These are phyloP conservation scores for Grigorovia jiainica DNA, from an alignment of 805 yeast genomes.

Conservation along the genomic window DNA sequence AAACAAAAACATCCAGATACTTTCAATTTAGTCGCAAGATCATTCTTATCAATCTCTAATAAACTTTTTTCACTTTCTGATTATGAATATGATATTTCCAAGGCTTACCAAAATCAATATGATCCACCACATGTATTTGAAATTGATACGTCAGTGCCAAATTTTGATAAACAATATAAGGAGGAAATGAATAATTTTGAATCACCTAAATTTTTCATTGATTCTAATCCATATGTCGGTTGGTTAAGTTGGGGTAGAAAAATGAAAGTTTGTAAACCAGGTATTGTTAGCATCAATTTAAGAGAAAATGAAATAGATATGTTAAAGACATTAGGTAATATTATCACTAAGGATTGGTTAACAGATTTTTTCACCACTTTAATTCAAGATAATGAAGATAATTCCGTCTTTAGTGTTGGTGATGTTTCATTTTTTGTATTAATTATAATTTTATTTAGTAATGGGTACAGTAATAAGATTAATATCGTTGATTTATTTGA, in stretches of 20 bases:
- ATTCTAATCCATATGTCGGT: conserved; percentile 47
- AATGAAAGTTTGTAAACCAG: conserved; percentile 32
- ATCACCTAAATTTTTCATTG: conserved; percentile 46
- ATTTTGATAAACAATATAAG: conserved; percentile 35
- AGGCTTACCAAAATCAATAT: conserved; percentile 35
- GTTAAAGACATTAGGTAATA: conserved; percentile 35
- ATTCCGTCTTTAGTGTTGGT: conserved; percentile 55
- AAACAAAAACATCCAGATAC: conserved; percentile 61
- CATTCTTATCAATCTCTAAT: conserved; percentile 44
- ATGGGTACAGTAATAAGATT: conserved; percentile 31
- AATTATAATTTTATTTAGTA: conserved; percentile 42
- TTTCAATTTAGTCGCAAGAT: conserved; percentile 51
- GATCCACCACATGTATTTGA: conserved; percentile 33
- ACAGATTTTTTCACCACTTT: conserved; percentile 39
- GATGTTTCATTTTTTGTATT: conserved; percentile 51
- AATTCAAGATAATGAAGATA: conserved; percentile 60
- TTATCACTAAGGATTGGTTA: conserved; percentile 52
- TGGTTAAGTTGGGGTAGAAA: conserved; percentile 71
- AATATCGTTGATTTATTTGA: conserved; percentile 44
- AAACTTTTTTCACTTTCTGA: conserved; percentile 38
- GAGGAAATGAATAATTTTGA: conserved; percentile 42
- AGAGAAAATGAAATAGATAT: conserved; percentile 35
- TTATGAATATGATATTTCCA: conserved; percentile 39
- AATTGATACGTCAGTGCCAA: conserved; percentile 36
- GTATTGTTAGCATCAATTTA: conserved; percentile 30